A percentile compares a stretch with the other conserved stretches of the same genome.
These are phyloP conservation scores for Suillus tomentosus DNA, from an alignment of 768 basidiomycete genomes.

Conservation along the genomic window DNA sequence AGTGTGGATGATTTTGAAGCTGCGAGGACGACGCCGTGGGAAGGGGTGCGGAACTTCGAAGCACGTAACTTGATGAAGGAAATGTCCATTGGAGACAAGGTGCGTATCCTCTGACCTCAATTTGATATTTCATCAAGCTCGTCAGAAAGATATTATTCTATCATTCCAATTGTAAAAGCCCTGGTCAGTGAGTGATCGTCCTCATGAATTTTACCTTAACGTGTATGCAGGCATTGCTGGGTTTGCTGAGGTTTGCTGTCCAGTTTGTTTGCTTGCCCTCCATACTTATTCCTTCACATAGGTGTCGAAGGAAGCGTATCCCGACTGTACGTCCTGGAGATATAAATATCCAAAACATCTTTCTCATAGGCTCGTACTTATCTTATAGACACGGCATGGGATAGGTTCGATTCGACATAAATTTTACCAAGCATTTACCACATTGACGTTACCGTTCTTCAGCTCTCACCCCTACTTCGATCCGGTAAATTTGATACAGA, in stretches of 20 bases:
- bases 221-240: slow-evolving; percentile 65
- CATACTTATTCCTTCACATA: slow-evolving; percentile 29
- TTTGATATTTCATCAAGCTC: slow-evolving; percentile 4
- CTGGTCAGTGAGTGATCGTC: slow-evolving; percentile 49
- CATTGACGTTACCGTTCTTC: slow-evolving; percentile 14
- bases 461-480: slow-evolving; percentile 83
- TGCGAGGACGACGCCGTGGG: slow-evolving; percentile 74
- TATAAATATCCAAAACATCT: slow-evolving; percentile 9
- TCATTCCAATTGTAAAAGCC: slow-evolving; percentile 83
- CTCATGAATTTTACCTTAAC: not conserved
- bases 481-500: slow-evolving; percentile 43
- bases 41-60: slow-evolving; percentile 85
- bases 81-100: slow-evolving; percentile 78
- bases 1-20: slow-evolving; percentile 85
- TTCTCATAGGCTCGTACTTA: slow-evolving; percentile 14
- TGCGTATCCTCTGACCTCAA: slow-evolving; percentile 28
- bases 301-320: slow-evolving; percentile 85
- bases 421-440: slow-evolving; percentile 16
- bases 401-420: slow-evolving; percentile 52
- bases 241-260: slow-evolving; percentile 68
- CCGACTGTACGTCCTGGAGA: slow-evolving; percentile 66
- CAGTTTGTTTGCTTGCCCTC: not conserved
- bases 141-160: slow-evolving; percentile 72
- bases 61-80: slow-evolving; percentile 83
- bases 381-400: slow-evolving; percentile 83